Percentiles rank a stretch among this genome's conserved stretches.
phyloP scores from a whole-genome alignment of 768 basidiomycete genomes.

The Rhodotorula toruloides region DNA sequence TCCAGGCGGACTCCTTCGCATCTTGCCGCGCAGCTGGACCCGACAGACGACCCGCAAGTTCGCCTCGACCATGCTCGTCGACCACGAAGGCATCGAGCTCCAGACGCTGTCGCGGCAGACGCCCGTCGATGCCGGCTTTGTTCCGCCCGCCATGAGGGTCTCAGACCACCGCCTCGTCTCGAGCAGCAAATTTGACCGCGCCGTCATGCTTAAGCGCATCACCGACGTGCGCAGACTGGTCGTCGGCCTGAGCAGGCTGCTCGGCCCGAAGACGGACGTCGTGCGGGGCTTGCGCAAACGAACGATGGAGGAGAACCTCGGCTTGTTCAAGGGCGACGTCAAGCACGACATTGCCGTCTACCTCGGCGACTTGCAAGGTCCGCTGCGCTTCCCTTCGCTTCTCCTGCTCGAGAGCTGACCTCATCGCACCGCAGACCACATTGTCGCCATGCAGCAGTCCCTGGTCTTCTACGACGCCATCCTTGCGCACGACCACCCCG shows the following conservation, averaged over 20 bases:
- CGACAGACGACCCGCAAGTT: conserved; percentile 1
- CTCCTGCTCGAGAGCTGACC: too few species aligned
- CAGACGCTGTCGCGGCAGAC: background rate
- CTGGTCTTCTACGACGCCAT: conserved; percentile 81
- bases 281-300: conserved; percentile 73
- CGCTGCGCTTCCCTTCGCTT: conserved; percentile 20
- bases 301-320: conserved; percentile 51
- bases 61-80: conserved; percentile 32
- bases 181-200: conserved; percentile 27
- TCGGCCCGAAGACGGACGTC: conserved; percentile 77
- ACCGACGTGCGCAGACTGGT: conserved; percentile 71
- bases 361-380: conserved; percentile 87
- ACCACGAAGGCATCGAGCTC: conserved; percentile 29
- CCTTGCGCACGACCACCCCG: conserved; percentile 78
- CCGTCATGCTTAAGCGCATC: conserved; percentile 60
- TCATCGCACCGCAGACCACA: conserved; percentile 64
- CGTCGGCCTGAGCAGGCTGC: conserved; percentile 66
- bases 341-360: conserved; percentile 73
- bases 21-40: conserved; percentile 6
- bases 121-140: background rate
- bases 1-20: conserved; percentile 12
- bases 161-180: too few species aligned
- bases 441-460: conserved; percentile 75
- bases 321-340: conserved; percentile 45
- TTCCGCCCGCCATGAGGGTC: background rate